Base-by-base conservation (phyloP, 2,329 filamentous ascomycete genomes). In the Geosmithia flava region DNA sequence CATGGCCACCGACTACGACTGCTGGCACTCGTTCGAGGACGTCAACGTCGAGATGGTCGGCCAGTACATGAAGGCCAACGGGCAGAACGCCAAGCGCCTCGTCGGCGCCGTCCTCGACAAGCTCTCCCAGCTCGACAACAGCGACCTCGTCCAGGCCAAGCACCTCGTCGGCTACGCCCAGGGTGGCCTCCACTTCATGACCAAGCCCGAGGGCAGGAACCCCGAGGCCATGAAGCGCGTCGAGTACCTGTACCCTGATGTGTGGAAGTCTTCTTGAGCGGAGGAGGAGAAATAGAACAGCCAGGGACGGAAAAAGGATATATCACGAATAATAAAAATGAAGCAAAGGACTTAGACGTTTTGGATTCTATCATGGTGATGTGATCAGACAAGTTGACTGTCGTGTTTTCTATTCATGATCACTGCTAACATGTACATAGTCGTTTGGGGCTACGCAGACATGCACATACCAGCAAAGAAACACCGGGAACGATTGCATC, bases 1-100 rank as follows among this genome's bases (percentile, higher is more conserved):
- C 75, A 98, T 98, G 93, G 87, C 88, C 33, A 98, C 93, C 27
- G 93, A 98, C 72, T 98, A 98, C 66, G 93, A 98, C 72, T 97
- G 91, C 80, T 98, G 93, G 93, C 85, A 90, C 62, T 81, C 78
- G 19, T 78, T 77, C 45, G 85, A 81, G 50, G 87, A 86, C 54
- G 93, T 98, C 53, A 90, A 89, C 52, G 93, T 98, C 20, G 87
- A 90, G 66, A 95, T 97, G 86, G 93, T 98, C 49, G 87, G 95
- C 81, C 85, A 81, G 52, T 87, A 95, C 68, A 98, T 98, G 93
- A 84, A 85, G 62, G 85, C 88, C 55, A 98, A 98, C 67, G 76
- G 86, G 47, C 75, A 83, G 61, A 98, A 97, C 60, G 93, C 93
- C 33, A 83, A 84, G 63, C 75, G 81, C 47, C 83, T 97, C 49